phyloP scores from a whole-genome alignment of 1,284 basidiomycete genomes.

The Porogramme epimiltina region DNA sequence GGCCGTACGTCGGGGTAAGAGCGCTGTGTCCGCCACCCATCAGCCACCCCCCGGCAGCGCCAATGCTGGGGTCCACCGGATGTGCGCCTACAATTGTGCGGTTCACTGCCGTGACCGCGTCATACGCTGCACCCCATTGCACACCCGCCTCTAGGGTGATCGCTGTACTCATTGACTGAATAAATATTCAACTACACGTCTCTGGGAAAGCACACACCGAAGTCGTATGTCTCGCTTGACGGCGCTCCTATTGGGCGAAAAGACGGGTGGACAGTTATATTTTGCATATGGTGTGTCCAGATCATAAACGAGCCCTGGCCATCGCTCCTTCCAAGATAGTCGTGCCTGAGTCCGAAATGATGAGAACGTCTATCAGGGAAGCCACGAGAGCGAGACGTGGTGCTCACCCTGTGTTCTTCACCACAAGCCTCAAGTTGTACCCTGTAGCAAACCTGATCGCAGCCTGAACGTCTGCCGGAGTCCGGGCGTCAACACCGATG shows the following conservation, averaged over 20 bases:
- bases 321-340: conserved; percentile 26
- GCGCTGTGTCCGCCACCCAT: conserved; percentile 47
- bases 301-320: conserved; percentile 24
- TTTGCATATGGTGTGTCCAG: conserved; percentile 30
- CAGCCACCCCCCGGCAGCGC: conserved; percentile 40
- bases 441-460: conserved; percentile 41
- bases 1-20: conserved; percentile 40
- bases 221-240: conserved; percentile 8
- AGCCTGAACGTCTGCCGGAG: conserved; percentile 38
- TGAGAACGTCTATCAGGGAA: too few species aligned
- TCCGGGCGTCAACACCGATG: conserved; percentile 43
- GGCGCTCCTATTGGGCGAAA: conserved; percentile 25
- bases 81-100: conserved; percentile 28
- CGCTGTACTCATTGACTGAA: conserved; percentile 21
- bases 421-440: conserved; percentile 39
- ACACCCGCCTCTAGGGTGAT: conserved; percentile 47
- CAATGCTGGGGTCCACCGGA: conserved; percentile 35
- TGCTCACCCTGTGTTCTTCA: conserved; percentile 50
- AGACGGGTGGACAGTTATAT: conserved; percentile 27
- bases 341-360: conserved; percentile 21
- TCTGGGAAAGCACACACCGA: conserved; percentile 13
- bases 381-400: too few species aligned
- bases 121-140: conserved; percentile 46
- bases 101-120: conserved; percentile 29
- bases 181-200: too few species aligned